Evolutionary conservation across 805 yeast species (phyloP).

Genomic region (Phaffomyces opuntiae): DNA sequence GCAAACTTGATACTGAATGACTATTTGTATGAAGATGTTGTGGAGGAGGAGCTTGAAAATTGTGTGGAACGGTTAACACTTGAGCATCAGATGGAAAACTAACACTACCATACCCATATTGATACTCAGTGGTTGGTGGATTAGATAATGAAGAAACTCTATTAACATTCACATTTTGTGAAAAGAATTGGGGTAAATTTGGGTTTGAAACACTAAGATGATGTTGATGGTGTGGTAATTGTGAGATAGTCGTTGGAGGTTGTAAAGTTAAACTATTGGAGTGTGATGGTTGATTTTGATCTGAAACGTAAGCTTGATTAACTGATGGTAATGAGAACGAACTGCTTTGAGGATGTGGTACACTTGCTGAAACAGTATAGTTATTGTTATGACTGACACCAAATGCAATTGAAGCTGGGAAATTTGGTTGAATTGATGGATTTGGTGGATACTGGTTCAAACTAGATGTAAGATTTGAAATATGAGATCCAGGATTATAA

Average conservation of each 20-base stretch:
- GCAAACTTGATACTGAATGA: slow-evolving; percentile 4
- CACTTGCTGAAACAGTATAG: slow-evolving; percentile 2
- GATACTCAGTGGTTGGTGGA: background rate
- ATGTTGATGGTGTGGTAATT: slow-evolving; percentile 3
- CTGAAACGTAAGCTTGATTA: background rate
- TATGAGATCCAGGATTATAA: too few species aligned
- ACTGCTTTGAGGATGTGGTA: background rate
- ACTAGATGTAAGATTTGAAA: too few species aligned
- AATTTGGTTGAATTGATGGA: background rate
- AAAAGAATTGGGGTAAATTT: background rate
- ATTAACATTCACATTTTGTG: too few species aligned
- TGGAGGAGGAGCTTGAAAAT: background rate
- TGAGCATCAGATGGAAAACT: too few species aligned
- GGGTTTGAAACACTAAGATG: background rate
- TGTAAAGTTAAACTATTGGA: background rate
- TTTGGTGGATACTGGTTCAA: background rate
- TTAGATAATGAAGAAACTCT: too few species aligned
- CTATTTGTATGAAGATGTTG: background rate
- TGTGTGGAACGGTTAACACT: too few species aligned
- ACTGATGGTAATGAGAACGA: slow-evolving; percentile 12
- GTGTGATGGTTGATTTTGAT: slow-evolving; percentile 6
- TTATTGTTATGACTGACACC: slow-evolving; percentile 1
- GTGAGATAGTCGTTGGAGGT: background rate
- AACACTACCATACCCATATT: background rate
- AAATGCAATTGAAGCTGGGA: background rate